Base-by-base conservation (phyloP, 2,329 filamentous ascomycete species). In the Colletotrichum acutatum region DNA sequence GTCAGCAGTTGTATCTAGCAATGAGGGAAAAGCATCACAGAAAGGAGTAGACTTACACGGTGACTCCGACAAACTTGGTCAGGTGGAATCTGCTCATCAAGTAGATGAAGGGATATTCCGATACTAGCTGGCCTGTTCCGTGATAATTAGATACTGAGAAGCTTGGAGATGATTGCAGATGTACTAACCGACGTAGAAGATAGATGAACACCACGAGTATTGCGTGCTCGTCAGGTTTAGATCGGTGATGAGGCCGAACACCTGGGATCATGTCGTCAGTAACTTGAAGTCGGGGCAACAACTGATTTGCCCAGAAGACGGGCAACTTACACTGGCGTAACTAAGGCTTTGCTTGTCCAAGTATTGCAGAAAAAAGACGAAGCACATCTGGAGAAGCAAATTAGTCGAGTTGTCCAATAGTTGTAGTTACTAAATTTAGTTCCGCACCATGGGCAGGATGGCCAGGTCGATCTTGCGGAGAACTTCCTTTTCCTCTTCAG, bases 21-120 rank as follows among this genome's bases (percentile, higher is more conserved):
- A n/a, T n/a, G n/a, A n/a, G 16, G 6, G 2, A 11, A 8, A 24
- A 4, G 32, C 8, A n/a, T 49, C 3, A 11, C 42, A n/a, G 8
- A 1, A 11, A 49, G 42, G 26, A 22, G 8, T 24, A 11, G 4
- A 74, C 82, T 32, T 80, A 86, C 83, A 88, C 81, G 0, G 84
- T 87, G 1, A 77, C 78, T 16, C 86, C 86, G 5, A 89, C 86
- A 70, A 87, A 87, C 68, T 85, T 86, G 46, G 85, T 84, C n/a
- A 89, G 76, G 9, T 82, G 85, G 4, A 89, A 79, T 5, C 83
- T 80, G 42, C 82, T 84, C 86, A 89, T 88, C 12, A 88, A 78
- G 74, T 87, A 88, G 61, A 86, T 86, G 70, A 85, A 86, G 1
- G 86, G 86, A 68, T 84, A 87, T 72, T 87, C 86, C 0, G 86